Conservation (phyloP, 1,284 basidiomycete genomes). For the Sporisorium iseilematis-ciliati region DNA sequence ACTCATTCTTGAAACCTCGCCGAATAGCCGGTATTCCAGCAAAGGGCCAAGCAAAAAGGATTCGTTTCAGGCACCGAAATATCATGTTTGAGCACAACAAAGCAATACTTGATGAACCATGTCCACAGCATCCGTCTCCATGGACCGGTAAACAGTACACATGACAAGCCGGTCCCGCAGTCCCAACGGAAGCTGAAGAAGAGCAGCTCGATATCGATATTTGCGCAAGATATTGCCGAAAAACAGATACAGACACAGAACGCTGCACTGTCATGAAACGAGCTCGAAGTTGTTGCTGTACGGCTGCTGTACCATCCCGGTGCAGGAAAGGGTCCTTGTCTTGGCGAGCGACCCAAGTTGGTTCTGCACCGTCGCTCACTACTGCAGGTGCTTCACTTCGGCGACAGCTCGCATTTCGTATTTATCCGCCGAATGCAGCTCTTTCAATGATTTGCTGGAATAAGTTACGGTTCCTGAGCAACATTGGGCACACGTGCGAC, state of each 20-base stretch:
- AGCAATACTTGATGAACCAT: no score
- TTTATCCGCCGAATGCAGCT: slow-evolving; percentile 2
- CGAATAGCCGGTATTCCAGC: no score
- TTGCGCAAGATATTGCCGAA: not conserved
- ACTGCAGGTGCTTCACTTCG: no score
- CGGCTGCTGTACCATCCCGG: not conserved
- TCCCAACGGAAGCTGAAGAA: not conserved
- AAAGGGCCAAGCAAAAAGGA: no score
- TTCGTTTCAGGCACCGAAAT: no score
- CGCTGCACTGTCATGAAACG: no score
- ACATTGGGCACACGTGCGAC: not conserved
- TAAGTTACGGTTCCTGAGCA: not conserved
- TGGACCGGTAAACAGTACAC: not conserved
- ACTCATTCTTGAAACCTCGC: no score
- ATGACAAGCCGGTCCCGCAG: no score
- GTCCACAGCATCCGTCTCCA: no score
- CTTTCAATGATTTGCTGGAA: not conserved
- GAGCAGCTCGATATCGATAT: not conserved
- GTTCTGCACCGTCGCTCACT: not conserved
- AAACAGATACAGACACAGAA: not conserved
- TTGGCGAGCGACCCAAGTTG: not conserved
- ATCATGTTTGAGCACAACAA: no score
- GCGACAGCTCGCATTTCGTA: no score
- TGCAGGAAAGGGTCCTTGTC: not conserved
- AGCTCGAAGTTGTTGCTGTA: not conserved